phyloP scores from a whole-genome alignment of 2,329 filamentous ascomycete species.

The Colletotrichum lini region DNA sequence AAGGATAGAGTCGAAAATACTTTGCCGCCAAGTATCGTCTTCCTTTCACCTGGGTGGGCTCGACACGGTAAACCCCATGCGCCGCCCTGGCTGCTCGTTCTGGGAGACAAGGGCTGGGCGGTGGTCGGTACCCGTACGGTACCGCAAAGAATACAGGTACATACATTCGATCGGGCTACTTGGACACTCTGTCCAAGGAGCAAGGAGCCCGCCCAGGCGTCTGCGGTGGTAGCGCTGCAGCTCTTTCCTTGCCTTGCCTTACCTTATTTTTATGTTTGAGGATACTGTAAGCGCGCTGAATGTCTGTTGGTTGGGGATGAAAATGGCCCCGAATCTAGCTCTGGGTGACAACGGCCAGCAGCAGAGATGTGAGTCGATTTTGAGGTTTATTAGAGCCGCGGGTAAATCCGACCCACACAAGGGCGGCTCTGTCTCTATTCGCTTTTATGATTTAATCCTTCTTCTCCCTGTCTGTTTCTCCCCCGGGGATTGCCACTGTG shows the following conservation, averaged over 20 bases:
- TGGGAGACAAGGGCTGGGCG: conserved; percentile 25
- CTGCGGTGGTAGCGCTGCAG: conserved; percentile 10
- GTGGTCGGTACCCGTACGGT: background rate
- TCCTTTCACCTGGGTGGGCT: background rate
- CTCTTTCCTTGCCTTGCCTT: background rate
- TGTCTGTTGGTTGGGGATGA: background rate
- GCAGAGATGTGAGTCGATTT: no score
- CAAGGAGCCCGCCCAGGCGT: conserved; percentile 1
- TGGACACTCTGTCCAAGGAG: conserved; percentile 14
- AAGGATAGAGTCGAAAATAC: conserved; percentile 20
- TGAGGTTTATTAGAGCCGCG: no score
- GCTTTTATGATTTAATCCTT: no score
- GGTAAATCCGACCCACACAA: no score
- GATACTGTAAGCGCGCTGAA: background rate
- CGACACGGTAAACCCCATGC: conserved; percentile 14
- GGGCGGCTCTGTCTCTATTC: no score
- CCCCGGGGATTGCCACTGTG: background rate
- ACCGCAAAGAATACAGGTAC: conserved; percentile 24
- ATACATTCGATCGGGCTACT: conserved; percentile 28
- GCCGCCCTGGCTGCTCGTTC: conserved; percentile 14
- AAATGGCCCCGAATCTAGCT: background rate
- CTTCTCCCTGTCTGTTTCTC: background rate
- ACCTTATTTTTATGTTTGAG: conserved; percentile 20
- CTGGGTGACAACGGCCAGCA: no score
- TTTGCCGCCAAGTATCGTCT: conserved; percentile 12